Conservation (phyloP, 139 green algal species). For the Chlamydomonas incerta region DNA sequence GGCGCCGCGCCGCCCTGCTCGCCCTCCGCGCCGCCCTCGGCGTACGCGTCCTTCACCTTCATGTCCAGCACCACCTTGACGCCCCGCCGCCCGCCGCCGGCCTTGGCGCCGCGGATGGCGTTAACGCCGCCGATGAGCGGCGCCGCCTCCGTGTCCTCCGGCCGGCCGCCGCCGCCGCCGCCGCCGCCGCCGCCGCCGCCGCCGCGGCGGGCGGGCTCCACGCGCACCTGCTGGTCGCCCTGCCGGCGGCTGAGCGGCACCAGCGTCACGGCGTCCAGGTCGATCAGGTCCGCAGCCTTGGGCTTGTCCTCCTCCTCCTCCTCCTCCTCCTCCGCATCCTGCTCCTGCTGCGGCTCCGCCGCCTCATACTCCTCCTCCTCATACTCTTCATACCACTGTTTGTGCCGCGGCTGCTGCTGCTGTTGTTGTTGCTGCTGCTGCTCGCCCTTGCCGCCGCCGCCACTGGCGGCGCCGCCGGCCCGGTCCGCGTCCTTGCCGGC, state of each 20-base stretch:
- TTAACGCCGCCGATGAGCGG: not conserved
- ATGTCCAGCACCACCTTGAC: not conserved
- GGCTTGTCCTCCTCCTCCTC: not conserved
- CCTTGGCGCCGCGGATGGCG: not conserved
- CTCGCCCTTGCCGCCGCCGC: not conserved
- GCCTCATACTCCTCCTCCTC: not conserved
- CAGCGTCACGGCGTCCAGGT: slow-evolving; percentile 5
- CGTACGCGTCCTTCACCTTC: not conserved
- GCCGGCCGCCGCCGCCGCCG: too few species aligned
- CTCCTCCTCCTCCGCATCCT: not conserved
- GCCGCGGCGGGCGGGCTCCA: not conserved
- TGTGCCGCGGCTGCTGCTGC: not conserved
- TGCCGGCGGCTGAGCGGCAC: slow-evolving; percentile 13
- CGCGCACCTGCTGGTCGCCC: not conserved
- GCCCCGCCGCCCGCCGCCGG: not conserved
- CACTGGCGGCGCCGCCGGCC: too few species aligned
- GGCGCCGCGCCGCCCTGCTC: not conserved
- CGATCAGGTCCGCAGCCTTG: slow-evolving; percentile 12
- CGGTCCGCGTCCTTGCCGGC: not conserved
- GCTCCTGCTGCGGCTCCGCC: not conserved
- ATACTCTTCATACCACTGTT: not conserved
- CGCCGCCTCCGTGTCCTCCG: slow-evolving; percentile 17
- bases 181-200: not conserved
- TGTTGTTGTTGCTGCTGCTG: not conserved
- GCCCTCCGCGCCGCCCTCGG: not conserved